phyloP scores from a whole-genome alignment of 495 filamentous ascomycete species.

The Neurospora sp. region DNA sequence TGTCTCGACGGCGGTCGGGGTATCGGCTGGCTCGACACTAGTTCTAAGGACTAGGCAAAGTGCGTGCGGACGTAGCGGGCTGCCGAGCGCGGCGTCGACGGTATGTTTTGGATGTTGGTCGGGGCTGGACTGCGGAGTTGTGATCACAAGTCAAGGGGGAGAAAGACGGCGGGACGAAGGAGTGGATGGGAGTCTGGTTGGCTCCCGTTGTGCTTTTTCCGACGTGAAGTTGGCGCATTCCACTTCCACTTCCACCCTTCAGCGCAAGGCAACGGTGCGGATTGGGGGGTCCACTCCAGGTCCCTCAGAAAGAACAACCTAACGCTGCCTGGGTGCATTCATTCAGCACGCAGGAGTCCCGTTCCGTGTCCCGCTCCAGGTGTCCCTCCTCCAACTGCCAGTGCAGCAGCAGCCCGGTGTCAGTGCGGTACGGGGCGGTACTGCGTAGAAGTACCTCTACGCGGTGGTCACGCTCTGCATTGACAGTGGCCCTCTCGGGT shows the following conservation, averaged over 20 bases:
- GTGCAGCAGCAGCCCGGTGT: not conserved
- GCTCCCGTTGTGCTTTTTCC: conserved; percentile 16
- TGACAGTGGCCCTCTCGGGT: not conserved
- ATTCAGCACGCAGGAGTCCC: not conserved
- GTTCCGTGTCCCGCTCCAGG: not conserved
- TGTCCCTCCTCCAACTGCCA: not conserved
- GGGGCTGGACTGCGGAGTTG: not conserved
- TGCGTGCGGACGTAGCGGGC: not conserved
- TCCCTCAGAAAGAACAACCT: not conserved
- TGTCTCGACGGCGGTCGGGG: not conserved
- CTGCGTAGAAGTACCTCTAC: not conserved
- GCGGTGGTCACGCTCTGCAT: not conserved
- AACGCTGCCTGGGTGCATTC: not conserved
- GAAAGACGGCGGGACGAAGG: not conserved
- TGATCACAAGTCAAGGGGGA: not conserved
- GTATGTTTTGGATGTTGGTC: not conserved
- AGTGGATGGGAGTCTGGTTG: not conserved
- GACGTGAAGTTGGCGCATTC: conserved; percentile 21
- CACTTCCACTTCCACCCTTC: not conserved
- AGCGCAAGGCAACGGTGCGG: not conserved
- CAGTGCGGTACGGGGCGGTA: not conserved
- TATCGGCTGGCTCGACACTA: not conserved
- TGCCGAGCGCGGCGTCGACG: not conserved
- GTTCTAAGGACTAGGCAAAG: not conserved
- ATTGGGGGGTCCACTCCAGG: not conserved